A percentile compares a stretch with the other conserved stretches of the same genome.
These are phyloP conservation scores for Hypoxylon cercidicola DNA, from an alignment of 495 filamentous ascomycete genomes.

Conservation along the genomic window DNA sequence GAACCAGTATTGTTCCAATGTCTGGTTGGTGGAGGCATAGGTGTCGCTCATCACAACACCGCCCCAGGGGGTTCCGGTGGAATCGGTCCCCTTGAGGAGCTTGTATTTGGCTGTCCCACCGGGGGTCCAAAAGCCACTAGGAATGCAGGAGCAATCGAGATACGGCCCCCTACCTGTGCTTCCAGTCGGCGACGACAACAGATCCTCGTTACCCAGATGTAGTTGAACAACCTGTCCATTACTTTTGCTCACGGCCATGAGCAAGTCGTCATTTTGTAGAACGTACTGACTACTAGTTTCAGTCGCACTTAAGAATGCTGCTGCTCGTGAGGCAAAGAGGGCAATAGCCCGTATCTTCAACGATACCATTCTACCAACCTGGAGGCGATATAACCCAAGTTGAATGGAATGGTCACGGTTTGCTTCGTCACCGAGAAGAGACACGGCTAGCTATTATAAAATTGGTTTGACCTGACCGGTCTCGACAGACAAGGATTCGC, in stretches of 20 bases:
- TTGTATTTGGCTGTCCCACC: slow-evolving; percentile 57
- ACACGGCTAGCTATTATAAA: neutral
- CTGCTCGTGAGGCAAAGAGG: slow-evolving; percentile 15
- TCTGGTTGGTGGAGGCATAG: slow-evolving; percentile 61
- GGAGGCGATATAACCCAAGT: neutral
- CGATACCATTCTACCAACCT: slow-evolving; percentile 15
- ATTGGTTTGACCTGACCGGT: neutral
- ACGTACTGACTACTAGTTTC: slow-evolving; percentile 42
- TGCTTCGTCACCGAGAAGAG: neutral
- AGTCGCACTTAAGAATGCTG: slow-evolving; percentile 43
- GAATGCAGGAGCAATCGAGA: slow-evolving; percentile 68
- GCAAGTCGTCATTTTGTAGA: slow-evolving; percentile 61
- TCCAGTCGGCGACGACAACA: slow-evolving; percentile 58
- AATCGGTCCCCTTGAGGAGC: slow-evolving; percentile 61
- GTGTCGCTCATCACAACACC: slow-evolving; percentile 63
- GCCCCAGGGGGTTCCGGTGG: slow-evolving; percentile 57
- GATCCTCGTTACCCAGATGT: slow-evolving; percentile 60
- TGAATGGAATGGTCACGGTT: neutral
- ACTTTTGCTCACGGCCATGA: slow-evolving; percentile 55
- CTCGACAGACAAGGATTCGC: neutral
- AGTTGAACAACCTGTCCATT: slow-evolving; percentile 56
- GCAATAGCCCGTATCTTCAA: slow-evolving; percentile 26
- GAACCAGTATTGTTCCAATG: slow-evolving; percentile 68
- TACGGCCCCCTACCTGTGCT: slow-evolving; percentile 62
- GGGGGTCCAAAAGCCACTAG: slow-evolving; percentile 63